Evolutionary conservation across 2,329 filamentous ascomycete genomes (phyloP), one percentile per base, ranked within the genome.

Genomic region (Coccinonectria pachysandricola): DNA sequence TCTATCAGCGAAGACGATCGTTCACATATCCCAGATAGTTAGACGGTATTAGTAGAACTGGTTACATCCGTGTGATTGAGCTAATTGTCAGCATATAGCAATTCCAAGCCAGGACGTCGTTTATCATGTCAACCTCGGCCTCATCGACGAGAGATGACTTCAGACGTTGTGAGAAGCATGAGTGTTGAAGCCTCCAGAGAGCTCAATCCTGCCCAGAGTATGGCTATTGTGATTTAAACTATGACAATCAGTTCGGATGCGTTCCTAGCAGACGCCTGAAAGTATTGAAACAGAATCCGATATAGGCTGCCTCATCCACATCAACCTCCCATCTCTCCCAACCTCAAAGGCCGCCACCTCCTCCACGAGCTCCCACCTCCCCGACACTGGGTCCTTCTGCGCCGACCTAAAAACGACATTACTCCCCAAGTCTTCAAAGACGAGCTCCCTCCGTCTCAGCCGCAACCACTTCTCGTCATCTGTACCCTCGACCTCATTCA

Each of bases 381-480:
- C 54, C 1, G 47, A 52, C 3, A 13, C 26, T 5, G 25, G 30
- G 14, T 54, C 41, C 40, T 46, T 54, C 27, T 49, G 46, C 10
- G 52, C 35, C 9, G 48, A 57, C 3, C 57, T 46, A 24, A 56
- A 57, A 26, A 60, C 50, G 14, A 59, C 49, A 11, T 43, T 52
- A 9, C 42, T 42, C 1, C 54, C 54, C 11, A 56, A 43, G 15
- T 57, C 53, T 31, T 56, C 53, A 32, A 60, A 59, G 5, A 57
- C 45, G 1, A 57, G 32, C 27, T 61, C 56, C 13, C 57, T 40
- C 15, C 53, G 37, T 21, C 52, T 37, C 16, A 61, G 42, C n/a
- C 50, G 46, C 9, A 56, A 17, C 57, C 56, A 62, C 31, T 59
- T 56, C n/a, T 53, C 47, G 7, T 48, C 26, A 9, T 52, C 45